Percentiles rank a stretch among this genome's conserved stretches.
phyloP scores from a whole-genome alignment of 139 green algal species.

The Tetradesmus obliquus region DNA sequence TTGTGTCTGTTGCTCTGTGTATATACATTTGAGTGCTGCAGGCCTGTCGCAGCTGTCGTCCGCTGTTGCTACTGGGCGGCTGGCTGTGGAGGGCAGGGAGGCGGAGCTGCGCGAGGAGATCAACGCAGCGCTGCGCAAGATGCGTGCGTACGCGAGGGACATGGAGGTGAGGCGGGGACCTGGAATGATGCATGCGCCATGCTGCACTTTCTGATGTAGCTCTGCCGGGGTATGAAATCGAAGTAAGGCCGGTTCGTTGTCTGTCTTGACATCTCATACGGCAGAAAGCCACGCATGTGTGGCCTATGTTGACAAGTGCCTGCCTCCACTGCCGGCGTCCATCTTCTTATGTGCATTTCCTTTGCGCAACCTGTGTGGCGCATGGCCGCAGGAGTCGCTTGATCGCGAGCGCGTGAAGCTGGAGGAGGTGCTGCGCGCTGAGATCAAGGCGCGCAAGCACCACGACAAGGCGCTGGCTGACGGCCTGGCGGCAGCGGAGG shows the following conservation, averaged over 20 bases:
- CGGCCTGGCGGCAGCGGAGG: constrained; percentile 4
- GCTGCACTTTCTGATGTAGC: not conserved
- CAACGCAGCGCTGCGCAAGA: constrained; percentile 27
- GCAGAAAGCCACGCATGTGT: not conserved
- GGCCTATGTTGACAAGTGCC: not conserved
- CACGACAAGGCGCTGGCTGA: constrained; percentile 11
- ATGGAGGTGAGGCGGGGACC: constrained; percentile 17
- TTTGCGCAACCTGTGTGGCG: not conserved
- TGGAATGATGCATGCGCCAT: not conserved
- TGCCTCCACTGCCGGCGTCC: not conserved
- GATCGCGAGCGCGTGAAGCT: constrained; percentile 33
- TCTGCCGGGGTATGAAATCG: not conserved
- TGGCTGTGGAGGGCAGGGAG: constrained; percentile 21
- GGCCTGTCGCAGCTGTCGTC: constrained; percentile 22
- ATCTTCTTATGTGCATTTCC: not conserved
- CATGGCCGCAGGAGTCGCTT: constrained; percentile 27
- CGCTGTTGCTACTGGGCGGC: constrained; percentile 9
- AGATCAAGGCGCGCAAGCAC: constrained; percentile 39
- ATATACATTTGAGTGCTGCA: not conserved
- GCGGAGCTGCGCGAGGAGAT: constrained; percentile 33
- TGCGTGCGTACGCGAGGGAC: constrained; percentile 26
- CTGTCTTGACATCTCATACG: not conserved
- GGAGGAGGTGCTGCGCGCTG: constrained; percentile 10
- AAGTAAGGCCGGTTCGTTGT: not conserved
- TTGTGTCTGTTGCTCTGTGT: not conserved